These are phyloP conservation scores for Neocucurbitaria cava DNA, from an alignment of 2,329 filamentous ascomycete genomes.

Conservation along the genomic window DNA sequence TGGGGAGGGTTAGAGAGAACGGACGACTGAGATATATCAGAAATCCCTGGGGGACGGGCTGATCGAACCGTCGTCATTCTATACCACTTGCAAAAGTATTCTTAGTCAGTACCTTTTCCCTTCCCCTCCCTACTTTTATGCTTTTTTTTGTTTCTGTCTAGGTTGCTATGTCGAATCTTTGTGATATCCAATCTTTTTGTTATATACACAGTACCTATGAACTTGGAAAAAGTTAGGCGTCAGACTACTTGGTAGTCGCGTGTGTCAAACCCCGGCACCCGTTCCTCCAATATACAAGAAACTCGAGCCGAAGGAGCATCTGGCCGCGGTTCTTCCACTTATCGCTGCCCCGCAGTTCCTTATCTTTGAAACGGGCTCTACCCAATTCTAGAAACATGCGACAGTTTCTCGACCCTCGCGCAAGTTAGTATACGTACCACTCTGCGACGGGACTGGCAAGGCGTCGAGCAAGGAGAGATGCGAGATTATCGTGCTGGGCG, in stretches of 20 bases:
- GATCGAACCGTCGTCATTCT: too few relatives aligned
- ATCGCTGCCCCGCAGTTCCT: slow-evolving; percentile 7
- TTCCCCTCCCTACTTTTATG: too few relatives aligned
- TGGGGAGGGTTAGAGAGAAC: too few relatives aligned
- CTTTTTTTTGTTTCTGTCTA: too few relatives aligned
- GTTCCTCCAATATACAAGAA: slow-evolving; percentile 19
- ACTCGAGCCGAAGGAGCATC: slow-evolving; percentile 10
- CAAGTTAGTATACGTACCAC: neutral
- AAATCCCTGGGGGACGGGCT: too few relatives aligned
- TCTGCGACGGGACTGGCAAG: neutral
- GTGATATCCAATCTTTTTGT: too few relatives aligned
- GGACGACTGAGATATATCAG: too few relatives aligned
- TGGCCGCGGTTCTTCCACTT: slow-evolving; percentile 3
- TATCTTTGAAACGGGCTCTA: slow-evolving; percentile 11
- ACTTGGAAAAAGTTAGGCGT: too few relatives aligned
- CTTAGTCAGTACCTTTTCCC: too few relatives aligned
- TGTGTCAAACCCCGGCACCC: slow-evolving; percentile 8
- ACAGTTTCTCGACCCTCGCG: neutral
- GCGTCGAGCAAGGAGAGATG: slow-evolving; percentile 2
- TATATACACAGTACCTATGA: too few relatives aligned
- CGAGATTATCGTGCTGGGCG: slow-evolving; percentile 12
- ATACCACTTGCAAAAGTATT: too few relatives aligned
- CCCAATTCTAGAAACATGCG: slow-evolving; percentile 1
- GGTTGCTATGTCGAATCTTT: too few relatives aligned
- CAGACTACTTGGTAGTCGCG: slow-evolving; percentile 6